phyloP scores from a whole-genome alignment of 1,139 yeast genomes.

The Kodamaea arcana region DNA sequence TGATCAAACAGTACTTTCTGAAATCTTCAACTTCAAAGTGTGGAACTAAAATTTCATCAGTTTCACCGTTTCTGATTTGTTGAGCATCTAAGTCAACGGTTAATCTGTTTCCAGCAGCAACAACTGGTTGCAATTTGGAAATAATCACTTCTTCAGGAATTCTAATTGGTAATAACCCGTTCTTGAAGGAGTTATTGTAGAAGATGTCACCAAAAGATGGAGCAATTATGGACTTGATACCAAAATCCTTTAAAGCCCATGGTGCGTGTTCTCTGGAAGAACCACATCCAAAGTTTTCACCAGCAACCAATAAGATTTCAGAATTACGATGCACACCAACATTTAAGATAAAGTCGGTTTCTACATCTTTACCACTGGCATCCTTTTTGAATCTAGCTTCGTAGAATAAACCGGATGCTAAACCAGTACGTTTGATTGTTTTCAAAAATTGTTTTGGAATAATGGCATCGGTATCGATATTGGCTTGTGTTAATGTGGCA shows the following conservation, averaged over 20 bases:
- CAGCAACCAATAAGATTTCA: conserved; percentile 83
- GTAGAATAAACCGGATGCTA: conserved; percentile 81
- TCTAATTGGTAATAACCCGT: conserved; percentile 89
- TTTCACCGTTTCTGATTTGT: conserved; percentile 61
- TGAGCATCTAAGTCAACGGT: conserved; percentile 85
- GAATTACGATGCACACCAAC: conserved; percentile 77
- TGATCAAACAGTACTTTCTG: conserved; percentile 90
- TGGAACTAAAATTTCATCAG: conserved; percentile 70
- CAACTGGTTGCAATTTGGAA: conserved; percentile 72
- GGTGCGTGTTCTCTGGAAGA: conserved; percentile 99
- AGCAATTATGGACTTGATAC: conserved; percentile 91
- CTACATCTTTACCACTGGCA: conserved; percentile 66
- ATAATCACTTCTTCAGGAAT: conserved; percentile 70
- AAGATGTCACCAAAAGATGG: conserved; percentile 98
- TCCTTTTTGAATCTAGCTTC: conserved; percentile 78
- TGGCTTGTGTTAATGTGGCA: conserved; percentile 91
- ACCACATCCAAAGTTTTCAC: conserved; percentile 98
- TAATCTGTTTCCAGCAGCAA: conserved; percentile 64
- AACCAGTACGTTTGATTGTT: conserved; percentile 95
- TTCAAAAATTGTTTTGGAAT: conserved; percentile 97
- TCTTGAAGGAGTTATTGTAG: conserved; percentile 94
- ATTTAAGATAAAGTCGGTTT: conserved; percentile 86
- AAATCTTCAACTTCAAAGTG: conserved; percentile 84
- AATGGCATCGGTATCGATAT: conserved; percentile 96
- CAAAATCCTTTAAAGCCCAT: conserved; percentile 97